Evolutionary conservation across 805 yeast species (phyloP).

Genomic region (Metschnikowia amazonensis): DNA sequence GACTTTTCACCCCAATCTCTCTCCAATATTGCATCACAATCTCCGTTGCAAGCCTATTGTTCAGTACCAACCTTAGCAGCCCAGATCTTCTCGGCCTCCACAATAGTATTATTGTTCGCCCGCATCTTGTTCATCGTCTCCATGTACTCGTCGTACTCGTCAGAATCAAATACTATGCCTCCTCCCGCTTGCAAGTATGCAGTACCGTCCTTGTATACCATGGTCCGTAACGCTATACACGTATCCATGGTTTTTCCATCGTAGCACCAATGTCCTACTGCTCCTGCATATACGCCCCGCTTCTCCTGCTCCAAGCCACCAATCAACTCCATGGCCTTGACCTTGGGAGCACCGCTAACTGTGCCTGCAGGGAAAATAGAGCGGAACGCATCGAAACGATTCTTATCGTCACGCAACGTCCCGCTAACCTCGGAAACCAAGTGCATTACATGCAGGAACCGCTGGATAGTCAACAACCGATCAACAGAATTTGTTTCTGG

Average conservation of each 20-base stretch:
- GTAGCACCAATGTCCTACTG: constrained; percentile 97
- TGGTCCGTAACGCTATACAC: constrained; percentile 94
- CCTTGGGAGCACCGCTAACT: constrained; percentile 97
- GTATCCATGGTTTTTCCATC: constrained; percentile 95
- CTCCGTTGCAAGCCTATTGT: not conserved
- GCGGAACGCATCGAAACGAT: constrained; percentile 94
- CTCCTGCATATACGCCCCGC: constrained; percentile 97
- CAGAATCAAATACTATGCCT: constrained; percentile 94
- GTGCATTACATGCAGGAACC: constrained; percentile 97
- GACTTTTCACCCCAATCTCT: no score
- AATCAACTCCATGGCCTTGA: constrained; percentile 92
- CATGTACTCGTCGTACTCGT: constrained; percentile 89
- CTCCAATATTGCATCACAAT: no score
- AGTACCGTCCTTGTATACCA: constrained; percentile 86
- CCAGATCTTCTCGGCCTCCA: constrained; percentile 88
- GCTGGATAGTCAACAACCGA: constrained; percentile 80
- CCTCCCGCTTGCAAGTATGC: constrained; percentile 99
- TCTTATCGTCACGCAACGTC: constrained; percentile 73
- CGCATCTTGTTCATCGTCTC: constrained; percentile 97
- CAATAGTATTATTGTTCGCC: constrained; percentile 85
- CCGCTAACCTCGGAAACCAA: constrained; percentile 94
- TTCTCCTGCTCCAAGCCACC: constrained; percentile 86
- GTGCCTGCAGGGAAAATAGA: constrained; percentile 99
- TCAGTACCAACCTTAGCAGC: constrained; percentile 35
- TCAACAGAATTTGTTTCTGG: constrained; percentile 85